A percentile compares a stretch with the other conserved stretches of the same genome.
Conservation (phyloP, 1,284 basidiomycete genomes). For the Pseudozyma pruni region DNA sequence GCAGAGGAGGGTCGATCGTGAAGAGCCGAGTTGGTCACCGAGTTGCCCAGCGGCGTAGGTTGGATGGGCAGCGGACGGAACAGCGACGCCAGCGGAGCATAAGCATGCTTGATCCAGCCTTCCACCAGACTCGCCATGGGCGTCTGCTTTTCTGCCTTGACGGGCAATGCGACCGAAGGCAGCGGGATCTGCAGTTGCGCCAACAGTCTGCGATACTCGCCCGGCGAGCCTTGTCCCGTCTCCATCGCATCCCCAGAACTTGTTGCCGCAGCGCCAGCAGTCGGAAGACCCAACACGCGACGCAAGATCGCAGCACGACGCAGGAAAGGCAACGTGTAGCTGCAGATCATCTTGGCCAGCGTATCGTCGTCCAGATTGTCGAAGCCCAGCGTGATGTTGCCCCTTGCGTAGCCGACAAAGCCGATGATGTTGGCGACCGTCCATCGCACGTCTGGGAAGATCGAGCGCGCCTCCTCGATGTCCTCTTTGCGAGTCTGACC, state of each 20-base stretch:
- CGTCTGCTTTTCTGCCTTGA: constrained; percentile 59
- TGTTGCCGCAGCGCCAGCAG: neutral
- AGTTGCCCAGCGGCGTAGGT: constrained; percentile 37
- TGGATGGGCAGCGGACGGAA: constrained; percentile 66
- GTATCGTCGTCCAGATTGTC: constrained; percentile 63
- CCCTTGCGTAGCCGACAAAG: constrained; percentile 65
- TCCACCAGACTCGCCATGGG: constrained; percentile 64
- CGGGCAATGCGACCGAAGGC: constrained; percentile 57
- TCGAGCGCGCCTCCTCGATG: constrained; percentile 40
- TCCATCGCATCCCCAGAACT: constrained; percentile 19
- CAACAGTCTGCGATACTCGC: constrained; percentile 61
- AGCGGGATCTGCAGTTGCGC: constrained; percentile 52
- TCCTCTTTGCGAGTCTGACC: constrained; percentile 40
- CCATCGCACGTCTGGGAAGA: constrained; percentile 66
- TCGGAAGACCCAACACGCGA: constrained; percentile 72
- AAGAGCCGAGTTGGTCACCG: constrained; percentile 1
- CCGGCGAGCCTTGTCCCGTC: constrained; percentile 16
- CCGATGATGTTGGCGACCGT: constrained; percentile 65
- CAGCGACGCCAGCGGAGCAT: constrained; percentile 61
- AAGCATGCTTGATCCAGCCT: constrained; percentile 67
- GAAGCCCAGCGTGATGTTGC: constrained; percentile 67
- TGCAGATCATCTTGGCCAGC: constrained; percentile 85
- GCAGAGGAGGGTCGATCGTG: constrained; percentile 40
- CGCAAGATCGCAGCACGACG: constrained; percentile 87
- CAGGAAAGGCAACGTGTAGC: constrained; percentile 92